Conservation (phyloP, 2,329 filamentous ascomycete genomes). For the Fusarium heterosporum region DNA sequence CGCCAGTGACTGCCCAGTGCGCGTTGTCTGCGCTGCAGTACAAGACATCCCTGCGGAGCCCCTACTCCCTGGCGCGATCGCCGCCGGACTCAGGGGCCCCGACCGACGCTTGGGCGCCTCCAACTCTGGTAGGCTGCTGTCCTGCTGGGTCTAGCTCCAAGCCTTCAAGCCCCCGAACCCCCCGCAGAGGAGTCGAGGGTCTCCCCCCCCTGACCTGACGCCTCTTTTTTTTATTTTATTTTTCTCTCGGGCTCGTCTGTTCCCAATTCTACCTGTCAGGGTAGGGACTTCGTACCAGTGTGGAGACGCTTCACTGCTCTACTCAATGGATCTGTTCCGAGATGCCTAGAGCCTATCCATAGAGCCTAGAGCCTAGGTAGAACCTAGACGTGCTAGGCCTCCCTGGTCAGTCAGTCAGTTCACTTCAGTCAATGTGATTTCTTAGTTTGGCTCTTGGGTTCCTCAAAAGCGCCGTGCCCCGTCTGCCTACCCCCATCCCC, state of each 20-base stretch:
- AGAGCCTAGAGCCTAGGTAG: too few relatives aligned
- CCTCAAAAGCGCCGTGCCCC: conserved; percentile 45
- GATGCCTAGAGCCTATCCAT: conserved; percentile 6
- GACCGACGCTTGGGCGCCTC: conserved; percentile 47
- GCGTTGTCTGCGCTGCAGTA: conserved; percentile 13
- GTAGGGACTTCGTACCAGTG: conserved; percentile 27
- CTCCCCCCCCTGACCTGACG: conserved; percentile 40
- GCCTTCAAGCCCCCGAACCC: conserved; percentile 39
- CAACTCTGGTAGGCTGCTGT: conserved; percentile 27
- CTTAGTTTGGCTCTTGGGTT: conserved; percentile 33
- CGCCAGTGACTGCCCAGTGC: conserved; percentile 13
- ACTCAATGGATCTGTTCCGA: conserved; percentile 37
- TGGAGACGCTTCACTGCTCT: conserved; percentile 36
- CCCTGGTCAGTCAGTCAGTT: conserved; percentile 37
- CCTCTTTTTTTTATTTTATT: conserved; percentile 42
- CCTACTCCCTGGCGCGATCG: conserved; percentile 43
- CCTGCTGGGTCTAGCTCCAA: conserved; percentile 48
- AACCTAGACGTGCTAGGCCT: not conserved
- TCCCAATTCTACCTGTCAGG: conserved; percentile 22
- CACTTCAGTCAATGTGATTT: conserved; percentile 36
- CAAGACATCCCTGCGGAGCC: too few relatives aligned
- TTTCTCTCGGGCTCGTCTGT: not conserved
- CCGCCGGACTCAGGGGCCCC: conserved; percentile 46
- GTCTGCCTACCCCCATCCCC: conserved; percentile 40
- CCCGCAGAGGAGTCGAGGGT: conserved; percentile 47